Conservation (phyloP, 805 yeast genomes). For the Saturnispora serradocipensis region DNA sequence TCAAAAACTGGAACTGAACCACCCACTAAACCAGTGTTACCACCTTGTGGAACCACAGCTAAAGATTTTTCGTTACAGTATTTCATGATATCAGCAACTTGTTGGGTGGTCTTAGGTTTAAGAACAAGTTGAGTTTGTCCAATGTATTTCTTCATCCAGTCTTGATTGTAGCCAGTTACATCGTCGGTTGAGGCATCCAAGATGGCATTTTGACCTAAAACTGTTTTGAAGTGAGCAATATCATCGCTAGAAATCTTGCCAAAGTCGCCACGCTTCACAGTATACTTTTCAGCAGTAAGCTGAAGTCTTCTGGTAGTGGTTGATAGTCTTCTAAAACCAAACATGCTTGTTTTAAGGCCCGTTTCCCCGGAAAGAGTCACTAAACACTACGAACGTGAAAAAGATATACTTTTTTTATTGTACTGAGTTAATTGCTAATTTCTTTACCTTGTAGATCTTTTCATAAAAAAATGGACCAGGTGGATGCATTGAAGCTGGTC, state of each 20-base stretch:
- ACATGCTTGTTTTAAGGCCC: background rate
- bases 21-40: conserved; percentile 93
- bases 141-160: conserved; percentile 87
- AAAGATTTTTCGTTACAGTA: conserved; percentile 69
- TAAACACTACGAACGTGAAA: background rate
- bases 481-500: conserved; percentile 39
- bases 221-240: conserved; percentile 46
- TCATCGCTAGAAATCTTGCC: conserved; percentile 43
- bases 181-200: conserved; percentile 49
- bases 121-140: conserved; percentile 80
- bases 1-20: conserved; percentile 91
- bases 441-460: background rate
- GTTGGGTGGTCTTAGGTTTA: conserved; percentile 73
- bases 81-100: conserved; percentile 65
- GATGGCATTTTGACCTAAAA: conserved; percentile 44
- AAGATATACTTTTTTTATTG: background rate
- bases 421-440: background rate
- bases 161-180: conserved; percentile 68
- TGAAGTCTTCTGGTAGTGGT: conserved; percentile 1
- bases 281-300: conserved; percentile 13
- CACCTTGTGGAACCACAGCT: conserved; percentile 95
- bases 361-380: conserved; percentile 10
- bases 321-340: background rate
- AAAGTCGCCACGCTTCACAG: conserved; percentile 11
- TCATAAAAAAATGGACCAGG: conserved; percentile 5